These are phyloP conservation scores for Monascus ruber DNA, from an alignment of 2,329 filamentous ascomycete species.

Conservation along the genomic window DNA sequence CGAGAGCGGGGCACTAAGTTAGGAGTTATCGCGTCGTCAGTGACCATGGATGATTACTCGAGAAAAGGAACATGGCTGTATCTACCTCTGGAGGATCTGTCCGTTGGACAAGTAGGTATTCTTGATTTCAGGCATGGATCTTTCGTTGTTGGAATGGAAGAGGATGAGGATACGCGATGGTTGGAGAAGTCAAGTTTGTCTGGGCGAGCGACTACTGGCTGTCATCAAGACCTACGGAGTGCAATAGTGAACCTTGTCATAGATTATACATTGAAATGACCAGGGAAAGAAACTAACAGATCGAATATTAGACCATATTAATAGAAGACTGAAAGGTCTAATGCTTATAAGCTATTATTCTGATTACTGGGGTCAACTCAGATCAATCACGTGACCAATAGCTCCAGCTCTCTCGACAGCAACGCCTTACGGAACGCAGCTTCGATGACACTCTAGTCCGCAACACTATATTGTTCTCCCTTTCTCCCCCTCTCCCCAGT, in stretches of 20 bases:
- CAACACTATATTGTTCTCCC: constrained; percentile 3
- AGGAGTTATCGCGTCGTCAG: constrained; percentile 1
- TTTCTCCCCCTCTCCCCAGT: no score
- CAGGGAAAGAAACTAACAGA: no score
- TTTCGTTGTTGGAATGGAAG: no score
- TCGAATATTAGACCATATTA: no score
- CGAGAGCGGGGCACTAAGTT: constrained; percentile 32
- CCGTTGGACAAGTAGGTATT: constrained; percentile 31
- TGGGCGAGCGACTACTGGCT: no score
- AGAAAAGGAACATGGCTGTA: not conserved
- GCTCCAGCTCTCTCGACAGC: constrained; percentile 17
- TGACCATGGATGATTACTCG: constrained; percentile 2
- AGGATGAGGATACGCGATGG: no score
- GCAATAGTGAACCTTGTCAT: no score
- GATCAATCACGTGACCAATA: constrained; percentile 17
- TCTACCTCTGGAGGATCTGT: constrained; percentile 25
- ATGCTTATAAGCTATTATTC: no score
- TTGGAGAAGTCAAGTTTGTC: no score
- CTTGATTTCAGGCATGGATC: constrained; percentile 21
- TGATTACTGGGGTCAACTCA: not conserved
- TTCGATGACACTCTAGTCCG: not conserved
- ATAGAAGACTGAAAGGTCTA: no score
- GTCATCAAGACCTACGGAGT: no score
- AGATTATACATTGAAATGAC: no score
- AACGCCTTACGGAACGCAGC: constrained; percentile 9